phyloP scores from a whole-genome alignment of 768 basidiomycete genomes.

The Infundibulicybe gibba region DNA sequence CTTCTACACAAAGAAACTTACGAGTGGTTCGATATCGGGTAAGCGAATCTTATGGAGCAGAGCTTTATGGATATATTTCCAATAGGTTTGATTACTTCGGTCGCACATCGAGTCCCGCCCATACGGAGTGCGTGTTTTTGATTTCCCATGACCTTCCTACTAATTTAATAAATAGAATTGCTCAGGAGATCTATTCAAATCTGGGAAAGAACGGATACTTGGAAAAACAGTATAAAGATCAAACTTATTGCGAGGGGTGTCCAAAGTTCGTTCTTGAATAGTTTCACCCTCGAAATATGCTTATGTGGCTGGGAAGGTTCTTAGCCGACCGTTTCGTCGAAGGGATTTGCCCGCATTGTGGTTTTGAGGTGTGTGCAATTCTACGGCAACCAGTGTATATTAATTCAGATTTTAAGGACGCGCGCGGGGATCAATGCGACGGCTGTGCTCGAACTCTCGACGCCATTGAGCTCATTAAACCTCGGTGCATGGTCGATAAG shows the following conservation, averaged over 20 bases:
- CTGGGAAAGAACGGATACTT: constrained; percentile 75
- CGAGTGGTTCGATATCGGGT: constrained; percentile 97
- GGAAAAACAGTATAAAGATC: constrained; percentile 82
- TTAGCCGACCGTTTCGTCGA: constrained; percentile 97
- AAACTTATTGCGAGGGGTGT: constrained; percentile 94
- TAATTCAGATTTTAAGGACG: constrained; percentile 53
- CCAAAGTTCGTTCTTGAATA: constrained; percentile 51
- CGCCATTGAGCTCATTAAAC: constrained; percentile 89
- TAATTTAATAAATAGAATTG: constrained; percentile 54
- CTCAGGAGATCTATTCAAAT: constrained; percentile 85
- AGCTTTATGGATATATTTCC: constrained; percentile 2
- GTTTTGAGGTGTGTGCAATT: constrained; percentile 58
- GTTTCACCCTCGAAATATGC: not conserved
- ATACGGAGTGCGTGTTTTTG: constrained; percentile 67
- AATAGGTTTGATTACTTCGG: constrained; percentile 93
- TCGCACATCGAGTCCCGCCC: constrained; percentile 84
- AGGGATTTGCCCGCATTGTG: constrained; percentile 95
- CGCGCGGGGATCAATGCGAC: constrained; percentile 98
- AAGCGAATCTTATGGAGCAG: constrained; percentile 13
- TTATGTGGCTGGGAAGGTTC: constrained; percentile 48
- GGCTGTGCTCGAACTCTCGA: constrained; percentile 89
- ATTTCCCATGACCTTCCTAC: not conserved
- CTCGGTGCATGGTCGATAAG: constrained; percentile 88
- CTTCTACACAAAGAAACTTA: constrained; percentile 88
- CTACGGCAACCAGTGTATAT: not conserved